Percentiles rank a stretch among this genome's conserved stretches.
Conservation (phyloP, 2,329 filamentous ascomycete species). For the Xylaria hypoxylon region DNA sequence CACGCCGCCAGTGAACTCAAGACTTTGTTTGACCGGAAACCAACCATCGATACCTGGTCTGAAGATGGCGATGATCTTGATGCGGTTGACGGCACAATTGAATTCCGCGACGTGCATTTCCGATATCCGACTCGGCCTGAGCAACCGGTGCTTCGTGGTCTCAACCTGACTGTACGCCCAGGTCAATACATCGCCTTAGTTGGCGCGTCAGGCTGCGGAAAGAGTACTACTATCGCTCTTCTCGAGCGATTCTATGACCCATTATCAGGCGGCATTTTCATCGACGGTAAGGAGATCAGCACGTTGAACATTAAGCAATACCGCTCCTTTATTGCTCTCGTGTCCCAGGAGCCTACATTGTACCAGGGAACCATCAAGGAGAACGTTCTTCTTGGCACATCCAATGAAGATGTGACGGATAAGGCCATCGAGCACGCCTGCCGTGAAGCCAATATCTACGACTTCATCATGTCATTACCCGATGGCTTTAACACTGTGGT, state of each 20-base stretch:
- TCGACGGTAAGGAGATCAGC: constrained; percentile 87
- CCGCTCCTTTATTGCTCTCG: constrained; percentile 83
- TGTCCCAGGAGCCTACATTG: constrained; percentile 92
- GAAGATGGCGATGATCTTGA: constrained; percentile 72
- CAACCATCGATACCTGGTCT: constrained; percentile 85
- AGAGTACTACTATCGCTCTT: constrained; percentile 91
- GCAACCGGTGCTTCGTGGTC: constrained; percentile 88
- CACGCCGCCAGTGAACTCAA: constrained; percentile 85
- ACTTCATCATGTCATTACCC: constrained; percentile 87
- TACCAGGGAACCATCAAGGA: constrained; percentile 94
- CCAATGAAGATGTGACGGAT: constrained; percentile 75
- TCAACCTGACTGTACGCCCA: constrained; percentile 78
- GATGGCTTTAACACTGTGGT: constrained; percentile 89
- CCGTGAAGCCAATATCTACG: constrained; percentile 91
- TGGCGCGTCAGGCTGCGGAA: constrained; percentile 93
- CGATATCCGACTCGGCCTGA: constrained; percentile 91
- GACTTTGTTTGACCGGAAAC: constrained; percentile 83
- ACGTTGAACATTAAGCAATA: constrained; percentile 87
- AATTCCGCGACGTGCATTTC: constrained; percentile 95
- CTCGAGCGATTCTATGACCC: constrained; percentile 96
- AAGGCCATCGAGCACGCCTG: constrained; percentile 81
- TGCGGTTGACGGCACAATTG: constrained; percentile 78
- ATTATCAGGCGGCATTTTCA: constrained; percentile 79
- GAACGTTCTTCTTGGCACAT: constrained; percentile 85
- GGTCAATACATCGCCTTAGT: constrained; percentile 91